These are phyloP conservation scores for Fusarium hainanense DNA, from an alignment of 2,329 filamentous ascomycete genomes.

Conservation along the genomic window DNA sequence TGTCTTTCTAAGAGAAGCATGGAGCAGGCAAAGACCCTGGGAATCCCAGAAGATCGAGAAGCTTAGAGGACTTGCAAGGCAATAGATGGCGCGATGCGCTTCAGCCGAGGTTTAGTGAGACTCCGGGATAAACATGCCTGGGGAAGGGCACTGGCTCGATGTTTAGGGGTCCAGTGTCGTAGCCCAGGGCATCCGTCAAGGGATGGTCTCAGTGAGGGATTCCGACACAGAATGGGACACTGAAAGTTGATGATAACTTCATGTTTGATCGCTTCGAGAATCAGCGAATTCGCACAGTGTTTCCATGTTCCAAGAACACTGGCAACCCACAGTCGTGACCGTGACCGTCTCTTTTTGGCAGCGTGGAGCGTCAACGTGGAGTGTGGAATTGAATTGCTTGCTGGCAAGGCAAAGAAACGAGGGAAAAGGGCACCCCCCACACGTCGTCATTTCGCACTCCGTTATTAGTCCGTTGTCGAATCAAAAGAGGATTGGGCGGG, in stretches of 20 bases:
- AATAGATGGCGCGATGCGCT: slow-evolving; percentile 39
- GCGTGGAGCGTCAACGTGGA: slow-evolving; percentile 18
- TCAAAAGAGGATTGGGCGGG: slow-evolving; percentile 40
- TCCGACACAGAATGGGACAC: not conserved
- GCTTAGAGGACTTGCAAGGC: slow-evolving; percentile 28
- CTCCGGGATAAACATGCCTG: slow-evolving; percentile 14
- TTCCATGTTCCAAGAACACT: slow-evolving; percentile 35
- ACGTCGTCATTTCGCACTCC: slow-evolving; percentile 46
- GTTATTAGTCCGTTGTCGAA: slow-evolving; percentile 46
- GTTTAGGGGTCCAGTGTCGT: slow-evolving; percentile 13
- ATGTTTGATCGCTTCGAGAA: not conserved
- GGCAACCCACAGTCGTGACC: slow-evolving; percentile 41
- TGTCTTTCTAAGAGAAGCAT: slow-evolving; percentile 18
- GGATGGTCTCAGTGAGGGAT: not conserved
- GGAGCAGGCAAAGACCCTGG: slow-evolving; percentile 32
- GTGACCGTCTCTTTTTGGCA: slow-evolving; percentile 27
- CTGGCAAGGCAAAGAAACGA: slow-evolving; percentile 41
- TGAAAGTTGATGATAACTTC: slow-evolving; percentile 20
- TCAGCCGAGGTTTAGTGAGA: slow-evolving; percentile 37
- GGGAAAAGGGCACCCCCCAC: slow-evolving; percentile 41
- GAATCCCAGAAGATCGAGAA: slow-evolving; percentile 23
- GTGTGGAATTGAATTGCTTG: slow-evolving; percentile 26
- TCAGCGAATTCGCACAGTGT: slow-evolving; percentile 42
- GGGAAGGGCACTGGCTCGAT: slow-evolving; percentile 8
- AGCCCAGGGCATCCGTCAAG: not conserved